Conservation (phyloP, 2,329 filamentous ascomycete genomes). For the Penicillium hordei region DNA sequence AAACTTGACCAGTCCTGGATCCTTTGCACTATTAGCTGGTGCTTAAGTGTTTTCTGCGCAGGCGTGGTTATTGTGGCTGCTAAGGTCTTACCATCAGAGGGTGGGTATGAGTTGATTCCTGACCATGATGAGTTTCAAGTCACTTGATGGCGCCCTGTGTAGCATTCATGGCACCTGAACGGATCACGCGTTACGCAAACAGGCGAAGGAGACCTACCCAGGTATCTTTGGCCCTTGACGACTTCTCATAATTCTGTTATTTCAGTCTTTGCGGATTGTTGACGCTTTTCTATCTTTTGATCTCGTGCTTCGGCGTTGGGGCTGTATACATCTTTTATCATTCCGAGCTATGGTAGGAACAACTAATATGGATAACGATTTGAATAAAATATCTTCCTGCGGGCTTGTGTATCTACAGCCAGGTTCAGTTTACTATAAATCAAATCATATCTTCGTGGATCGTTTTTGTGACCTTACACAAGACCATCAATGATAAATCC, state of each 20-base stretch:
- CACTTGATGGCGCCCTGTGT: background rate
- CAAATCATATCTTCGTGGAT: conserved; percentile 16
- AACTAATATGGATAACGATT: conserved; percentile 11
- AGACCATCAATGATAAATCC: conserved; percentile 2
- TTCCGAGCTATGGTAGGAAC: background rate
- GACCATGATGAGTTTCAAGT: conserved; percentile 31
- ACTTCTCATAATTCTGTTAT: conserved; percentile 1
- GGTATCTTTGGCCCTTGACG: background rate
- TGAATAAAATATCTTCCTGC: background rate
- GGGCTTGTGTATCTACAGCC: background rate
- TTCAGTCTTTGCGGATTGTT: conserved; percentile 1
- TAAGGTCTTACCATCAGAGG: conserved; percentile 71
- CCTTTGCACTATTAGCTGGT: conserved; percentile 65
- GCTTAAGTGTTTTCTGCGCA: conserved; percentile 53
- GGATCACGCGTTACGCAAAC: background rate
- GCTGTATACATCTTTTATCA: conserved; percentile 6
- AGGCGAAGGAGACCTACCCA: background rate
- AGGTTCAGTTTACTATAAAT: background rate
- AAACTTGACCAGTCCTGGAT: conserved; percentile 75
- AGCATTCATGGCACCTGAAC: background rate
- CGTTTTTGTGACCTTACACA: conserved; percentile 12
- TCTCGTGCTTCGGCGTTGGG: conserved; percentile 6
- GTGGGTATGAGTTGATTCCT: conserved; percentile 78
- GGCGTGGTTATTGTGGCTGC: conserved; percentile 65
- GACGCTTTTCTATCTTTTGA: background rate